Conservation (phyloP, 805 yeast species). For the Helenozyma baotianmanensis region DNA sequence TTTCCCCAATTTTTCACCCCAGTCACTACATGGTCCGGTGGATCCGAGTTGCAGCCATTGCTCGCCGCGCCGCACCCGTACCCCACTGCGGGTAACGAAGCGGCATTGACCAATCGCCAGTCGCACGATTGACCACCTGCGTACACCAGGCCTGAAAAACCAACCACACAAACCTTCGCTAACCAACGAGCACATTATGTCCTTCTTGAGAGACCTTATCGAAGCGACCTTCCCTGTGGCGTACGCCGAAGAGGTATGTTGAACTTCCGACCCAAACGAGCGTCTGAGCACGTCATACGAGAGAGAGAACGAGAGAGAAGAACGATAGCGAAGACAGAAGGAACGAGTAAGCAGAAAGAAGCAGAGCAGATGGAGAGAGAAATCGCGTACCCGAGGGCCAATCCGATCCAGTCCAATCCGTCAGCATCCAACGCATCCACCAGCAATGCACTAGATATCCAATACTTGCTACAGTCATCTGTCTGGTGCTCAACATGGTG, state of each 20-base stretch:
- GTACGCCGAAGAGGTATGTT: conserved; percentile 69
- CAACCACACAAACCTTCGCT: conserved; percentile 3
- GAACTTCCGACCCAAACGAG: too few species aligned
- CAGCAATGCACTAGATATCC: too few species aligned
- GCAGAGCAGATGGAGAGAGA: not conserved
- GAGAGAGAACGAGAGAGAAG: not conserved
- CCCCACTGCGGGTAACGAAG: conserved; percentile 1
- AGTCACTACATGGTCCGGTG: too few species aligned
- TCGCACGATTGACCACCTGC: conserved; percentile 17
- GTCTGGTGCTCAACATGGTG: too few species aligned
- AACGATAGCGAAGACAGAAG: not conserved
- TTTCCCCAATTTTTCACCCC: too few species aligned
- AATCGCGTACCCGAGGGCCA: too few species aligned
- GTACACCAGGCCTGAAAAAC: conserved; percentile 11
- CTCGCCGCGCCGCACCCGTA: conserved; percentile 4
- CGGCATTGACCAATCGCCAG: conserved; percentile 16
- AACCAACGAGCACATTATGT: conserved; percentile 25
- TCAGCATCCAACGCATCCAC: too few species aligned
- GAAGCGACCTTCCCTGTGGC: conserved; percentile 81
- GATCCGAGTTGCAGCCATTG: too few species aligned
- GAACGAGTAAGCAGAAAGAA: not conserved
- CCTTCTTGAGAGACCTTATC: conserved; percentile 66
- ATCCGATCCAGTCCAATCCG: too few species aligned
- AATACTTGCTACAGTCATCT: too few species aligned
- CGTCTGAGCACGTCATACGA: too few species aligned